Base-by-base conservation (phyloP, 805 yeast species). In the Saturnispora halmiae region DNA sequence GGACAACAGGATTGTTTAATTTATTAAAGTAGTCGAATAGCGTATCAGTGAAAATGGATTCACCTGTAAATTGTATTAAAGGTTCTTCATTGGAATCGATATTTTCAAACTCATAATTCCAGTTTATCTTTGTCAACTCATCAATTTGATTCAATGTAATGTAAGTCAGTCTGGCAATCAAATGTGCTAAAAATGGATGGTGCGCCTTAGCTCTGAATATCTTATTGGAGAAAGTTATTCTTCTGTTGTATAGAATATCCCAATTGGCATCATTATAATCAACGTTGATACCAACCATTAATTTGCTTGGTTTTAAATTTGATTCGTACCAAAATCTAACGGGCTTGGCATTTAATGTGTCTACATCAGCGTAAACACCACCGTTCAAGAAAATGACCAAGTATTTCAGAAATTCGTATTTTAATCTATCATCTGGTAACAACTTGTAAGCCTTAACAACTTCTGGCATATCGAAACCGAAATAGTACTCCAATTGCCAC, bases 301-400 rank as follows among this genome's bases (percentile, higher is more conserved):
- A 42, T 38, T 47, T 53, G 43, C 42, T 11, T 42, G 46, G 45
- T 46, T 51, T 46, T 19, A 46, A 37, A 18, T 32, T 36, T 9
- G 61, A 53, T 28, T 51, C 45, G 38, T 51, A 51, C 64, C 64
- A 60, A 42, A 36, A 51, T 45, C 46, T 53, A 16, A 60, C 40
- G 1, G 79, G 79, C 44, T 68, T 75, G 39, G 70, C 63, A 20
- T 77, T 70, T 44, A 60, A 63, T 1, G 81, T 75, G 52, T 77
- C 82, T 27, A 75, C 72, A 52, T 77, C 82, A 3, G 79, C 70
- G 50, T 77, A 77, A 10, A 73, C 67, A n/a, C 82, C 82, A 35
- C 82, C 82, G 34, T 60, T 56, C 3, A 76, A 65, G 44, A 53
- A 74, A 5, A 75, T 49, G 6, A 73, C 62, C 44, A 75, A 56